phyloP scores from a whole-genome alignment of 345 rosid genomes.

The Geranium brycei region DNA sequence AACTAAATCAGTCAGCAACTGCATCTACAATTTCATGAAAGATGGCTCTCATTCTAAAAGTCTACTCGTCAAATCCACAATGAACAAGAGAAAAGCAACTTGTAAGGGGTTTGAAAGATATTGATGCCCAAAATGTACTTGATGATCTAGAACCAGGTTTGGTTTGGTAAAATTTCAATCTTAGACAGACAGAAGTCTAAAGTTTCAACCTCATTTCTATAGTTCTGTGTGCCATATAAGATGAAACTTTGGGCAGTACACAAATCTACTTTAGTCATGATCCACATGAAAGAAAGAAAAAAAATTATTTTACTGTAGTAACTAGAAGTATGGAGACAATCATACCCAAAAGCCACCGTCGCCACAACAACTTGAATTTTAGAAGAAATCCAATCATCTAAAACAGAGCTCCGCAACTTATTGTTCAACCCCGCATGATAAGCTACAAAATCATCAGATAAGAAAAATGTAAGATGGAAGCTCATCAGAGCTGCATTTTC shows the following conservation, averaged over 20 bases:
- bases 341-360: constrained; percentile 97
- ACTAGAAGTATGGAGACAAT: constrained; percentile 10
- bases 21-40: background rate
- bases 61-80: background rate
- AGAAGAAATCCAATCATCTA: constrained; percentile 87
- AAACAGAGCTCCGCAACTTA: constrained; percentile 61
- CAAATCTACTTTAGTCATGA: background rate
- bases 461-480: background rate
- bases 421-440: constrained; percentile 88
- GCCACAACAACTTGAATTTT: constrained; percentile 92
- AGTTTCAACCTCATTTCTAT: background rate
- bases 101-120: background rate
- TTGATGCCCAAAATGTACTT: background rate
- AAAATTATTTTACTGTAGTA: background rate
- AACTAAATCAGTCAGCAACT: background rate
- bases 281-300: background rate
- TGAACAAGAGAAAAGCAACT: background rate
- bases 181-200: background rate
- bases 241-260: background rate
- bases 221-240: background rate
- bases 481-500: background rate
- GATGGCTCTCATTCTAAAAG: background rate
- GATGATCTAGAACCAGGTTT: background rate
- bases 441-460: constrained; percentile 36
- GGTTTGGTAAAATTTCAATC: background rate